These are phyloP conservation scores for Phoma sp. DNA, from an alignment of 2,329 filamentous ascomycete genomes.

Conservation along the genomic window DNA sequence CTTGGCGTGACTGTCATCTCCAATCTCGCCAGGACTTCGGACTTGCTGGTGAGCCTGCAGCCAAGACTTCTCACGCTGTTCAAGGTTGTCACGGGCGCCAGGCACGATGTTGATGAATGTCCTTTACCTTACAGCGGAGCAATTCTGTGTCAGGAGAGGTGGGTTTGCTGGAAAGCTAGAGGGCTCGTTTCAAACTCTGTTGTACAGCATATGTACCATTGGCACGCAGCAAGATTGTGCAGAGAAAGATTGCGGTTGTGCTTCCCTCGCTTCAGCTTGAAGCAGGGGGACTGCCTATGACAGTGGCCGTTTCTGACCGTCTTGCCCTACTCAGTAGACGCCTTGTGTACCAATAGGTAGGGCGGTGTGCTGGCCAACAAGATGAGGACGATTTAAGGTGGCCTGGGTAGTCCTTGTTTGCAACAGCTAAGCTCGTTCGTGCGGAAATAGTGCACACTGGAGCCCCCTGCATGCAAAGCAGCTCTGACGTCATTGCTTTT, in stretches of 20 bases:
- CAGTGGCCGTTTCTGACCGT: neutral
- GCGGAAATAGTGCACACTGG: neutral
- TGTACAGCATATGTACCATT: slow-evolving; percentile 9
- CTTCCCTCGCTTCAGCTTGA: slow-evolving; percentile 16
- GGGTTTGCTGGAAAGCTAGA: neutral
- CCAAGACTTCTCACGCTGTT: slow-evolving; percentile 21
- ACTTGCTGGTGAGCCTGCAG: slow-evolving; percentile 7
- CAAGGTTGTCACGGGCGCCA: slow-evolving; percentile 13
- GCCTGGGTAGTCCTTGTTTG: slow-evolving; percentile 13
- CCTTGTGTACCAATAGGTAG: neutral
- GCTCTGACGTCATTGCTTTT: neutral
- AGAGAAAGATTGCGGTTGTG: slow-evolving; percentile 5
- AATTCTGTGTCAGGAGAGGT: neutral
- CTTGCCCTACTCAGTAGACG: neutral
- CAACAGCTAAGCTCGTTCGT: slow-evolving; percentile 2
- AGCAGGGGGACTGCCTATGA: slow-evolving; percentile 7
- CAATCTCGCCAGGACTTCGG: slow-evolving; percentile 16
- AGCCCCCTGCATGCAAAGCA: neutral
- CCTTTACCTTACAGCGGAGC: neutral
- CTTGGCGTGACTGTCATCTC: slow-evolving; percentile 19
- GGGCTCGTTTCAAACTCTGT: slow-evolving; percentile 9
- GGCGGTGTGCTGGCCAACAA: neutral
- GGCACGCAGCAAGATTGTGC: slow-evolving; percentile 3
- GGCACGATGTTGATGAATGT: slow-evolving; percentile 5
- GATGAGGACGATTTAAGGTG: slow-evolving; percentile 19